phyloP scores from a whole-genome alignment of 345 rosid species.

The Brassica juncea region DNA sequence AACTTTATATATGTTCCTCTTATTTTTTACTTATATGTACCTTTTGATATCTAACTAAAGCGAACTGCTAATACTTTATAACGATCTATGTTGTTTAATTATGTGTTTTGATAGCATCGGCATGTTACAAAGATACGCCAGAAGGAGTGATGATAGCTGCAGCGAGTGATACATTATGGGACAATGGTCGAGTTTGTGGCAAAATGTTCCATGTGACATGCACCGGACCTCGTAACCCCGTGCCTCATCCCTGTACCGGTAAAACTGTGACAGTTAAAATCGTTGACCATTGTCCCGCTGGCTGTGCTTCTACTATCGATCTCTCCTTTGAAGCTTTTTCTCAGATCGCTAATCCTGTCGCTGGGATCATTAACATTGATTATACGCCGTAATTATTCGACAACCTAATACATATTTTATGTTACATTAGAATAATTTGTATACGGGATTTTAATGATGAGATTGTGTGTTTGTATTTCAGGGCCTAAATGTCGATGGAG shows the following conservation, averaged over 20 bases:
- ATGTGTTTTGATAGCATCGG: conserved; percentile 42
- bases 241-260: conserved; percentile 49
- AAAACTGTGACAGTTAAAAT: conserved; percentile 40
- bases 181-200: conserved; percentile 49
- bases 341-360: conserved; percentile 45
- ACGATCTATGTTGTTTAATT: neutral
- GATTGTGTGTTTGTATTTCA: conserved; percentile 16
- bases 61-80: neutral
- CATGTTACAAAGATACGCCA: conserved; percentile 32
- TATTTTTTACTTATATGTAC: no score
- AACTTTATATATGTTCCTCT: neutral
- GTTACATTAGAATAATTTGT: neutral
- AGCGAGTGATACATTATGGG: conserved; percentile 54
- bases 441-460: neutral
- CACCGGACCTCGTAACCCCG: conserved; percentile 41
- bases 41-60: neutral
- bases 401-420: neutral
- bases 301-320: conserved; percentile 45
- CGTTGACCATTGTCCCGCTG: conserved; percentile 46
- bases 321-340: conserved; percentile 55
- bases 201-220: conserved; percentile 45
- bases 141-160: conserved; percentile 52
- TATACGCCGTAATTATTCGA: conserved; percentile 27
- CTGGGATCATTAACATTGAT: conserved; percentile 47
- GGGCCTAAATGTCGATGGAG: conserved; percentile 19